A percentile compares a stretch with the other conserved stretches of the same genome.
phyloP scores from a whole-genome alignment of 108 stramenopile genomes.

The Skeletonema costatum region DNA sequence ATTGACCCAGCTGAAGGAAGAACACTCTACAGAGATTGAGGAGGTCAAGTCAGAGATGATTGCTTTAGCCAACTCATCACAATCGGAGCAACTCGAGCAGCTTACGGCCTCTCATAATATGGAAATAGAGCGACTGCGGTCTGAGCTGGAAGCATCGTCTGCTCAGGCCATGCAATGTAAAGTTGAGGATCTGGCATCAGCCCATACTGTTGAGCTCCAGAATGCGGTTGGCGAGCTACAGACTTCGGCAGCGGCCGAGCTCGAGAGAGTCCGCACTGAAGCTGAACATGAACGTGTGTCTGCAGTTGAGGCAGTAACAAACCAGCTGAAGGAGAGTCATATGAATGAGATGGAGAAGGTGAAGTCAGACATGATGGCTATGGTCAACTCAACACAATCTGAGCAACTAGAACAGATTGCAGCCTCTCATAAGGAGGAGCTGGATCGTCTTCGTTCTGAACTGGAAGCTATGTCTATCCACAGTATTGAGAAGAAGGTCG shows the following conservation, averaged over 20 bases:
- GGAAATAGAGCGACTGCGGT: not conserved
- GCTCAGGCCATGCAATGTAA: constrained; percentile 13
- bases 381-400: not conserved
- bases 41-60: constrained; percentile 13
- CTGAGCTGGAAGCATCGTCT: constrained; percentile 5
- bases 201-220: constrained; percentile 24
- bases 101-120: not conserved
- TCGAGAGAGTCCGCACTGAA: constrained; percentile 6
- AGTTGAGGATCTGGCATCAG: constrained; percentile 13
- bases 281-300: constrained; percentile 5
- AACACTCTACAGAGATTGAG: constrained; percentile 10
- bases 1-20: constrained; percentile 5
- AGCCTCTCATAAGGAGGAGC: not conserved
- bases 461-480: not conserved
- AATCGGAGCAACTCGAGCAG: constrained; percentile 6
- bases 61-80: not conserved
- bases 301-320: constrained; percentile 6
- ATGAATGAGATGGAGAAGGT: not conserved
- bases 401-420: not conserved
- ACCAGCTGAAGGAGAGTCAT: not conserved
- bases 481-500: constrained; percentile 9
- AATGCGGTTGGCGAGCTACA: not conserved
- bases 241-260: not conserved
- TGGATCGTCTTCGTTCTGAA: constrained; percentile 3
- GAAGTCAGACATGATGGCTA: constrained; percentile 11